A percentile compares a stretch with the other conserved stretches of the same genome.
These are phyloP conservation scores for Lepidium aucheri DNA, from an alignment of 345 rosid species.

Conservation along the genomic window DNA sequence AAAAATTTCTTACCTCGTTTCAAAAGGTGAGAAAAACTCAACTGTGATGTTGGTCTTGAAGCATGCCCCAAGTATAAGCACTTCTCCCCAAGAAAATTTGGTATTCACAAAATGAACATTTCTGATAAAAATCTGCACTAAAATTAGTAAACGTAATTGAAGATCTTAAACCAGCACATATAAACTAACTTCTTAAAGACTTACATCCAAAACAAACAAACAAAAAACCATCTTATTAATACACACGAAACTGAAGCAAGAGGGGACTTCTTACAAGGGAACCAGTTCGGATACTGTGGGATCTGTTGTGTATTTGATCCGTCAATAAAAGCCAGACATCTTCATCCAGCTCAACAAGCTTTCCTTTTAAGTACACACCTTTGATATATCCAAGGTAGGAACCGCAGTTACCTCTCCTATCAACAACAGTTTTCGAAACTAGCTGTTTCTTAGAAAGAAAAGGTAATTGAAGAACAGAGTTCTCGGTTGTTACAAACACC, in stretches of 20 bases:
- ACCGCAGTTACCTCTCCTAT: conserved; percentile 46
- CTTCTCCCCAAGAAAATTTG: conserved; percentile 56
- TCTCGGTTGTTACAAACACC: conserved; percentile 49
- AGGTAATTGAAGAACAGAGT: conserved; percentile 45
- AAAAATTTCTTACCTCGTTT: conserved; percentile 43
- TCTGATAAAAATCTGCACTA: conserved; percentile 49
- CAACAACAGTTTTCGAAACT: conserved; percentile 16
- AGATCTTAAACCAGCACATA: conserved; percentile 12
- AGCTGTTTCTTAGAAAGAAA: conserved; percentile 24
- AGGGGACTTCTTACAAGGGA: conserved; percentile 52
- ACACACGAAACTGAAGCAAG: conserved; percentile 3
- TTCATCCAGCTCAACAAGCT: conserved; percentile 73
- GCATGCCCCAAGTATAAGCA: conserved; percentile 78
- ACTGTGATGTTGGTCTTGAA: conserved; percentile 58
- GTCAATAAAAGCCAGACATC: conserved; percentile 81
- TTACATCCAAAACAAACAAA: neutral
- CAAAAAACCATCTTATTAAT: neutral
- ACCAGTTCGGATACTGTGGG: conserved; percentile 68
- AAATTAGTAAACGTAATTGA: conserved; percentile 3
- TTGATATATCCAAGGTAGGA: conserved; percentile 58
- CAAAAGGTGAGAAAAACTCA: conserved; percentile 70
- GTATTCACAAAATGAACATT: conserved; percentile 80
- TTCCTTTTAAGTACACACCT: conserved; percentile 64
- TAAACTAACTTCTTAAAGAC: conserved; percentile 2
- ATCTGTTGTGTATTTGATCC: conserved; percentile 40